Conservation (phyloP, 345 rosid genomes). For the Hevea brasiliensis region DNA sequence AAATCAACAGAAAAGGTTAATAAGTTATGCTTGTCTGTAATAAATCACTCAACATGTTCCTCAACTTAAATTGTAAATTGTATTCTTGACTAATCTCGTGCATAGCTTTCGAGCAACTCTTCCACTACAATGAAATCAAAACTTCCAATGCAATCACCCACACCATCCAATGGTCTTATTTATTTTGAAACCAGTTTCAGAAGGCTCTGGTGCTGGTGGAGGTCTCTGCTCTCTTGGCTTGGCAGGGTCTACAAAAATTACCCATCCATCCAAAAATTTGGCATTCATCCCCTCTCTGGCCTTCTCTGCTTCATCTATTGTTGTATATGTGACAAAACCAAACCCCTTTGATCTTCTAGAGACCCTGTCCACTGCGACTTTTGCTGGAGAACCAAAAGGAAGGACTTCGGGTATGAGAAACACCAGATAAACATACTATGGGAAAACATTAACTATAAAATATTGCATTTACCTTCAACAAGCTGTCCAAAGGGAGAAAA, state of each 20-base stretch:
- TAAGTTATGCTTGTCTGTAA: background rate
- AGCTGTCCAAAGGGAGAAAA: conserved; percentile 75
- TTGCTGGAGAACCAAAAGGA: conserved; percentile 44
- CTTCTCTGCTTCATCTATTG: conserved; percentile 83
- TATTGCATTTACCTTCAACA: conserved; percentile 49
- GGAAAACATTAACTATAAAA: background rate
- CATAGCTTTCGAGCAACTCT: background rate
- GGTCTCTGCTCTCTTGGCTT: conserved; percentile 63
- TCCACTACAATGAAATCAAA: background rate
- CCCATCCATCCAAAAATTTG: conserved; percentile 92
- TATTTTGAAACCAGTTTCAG: conserved; percentile 61
- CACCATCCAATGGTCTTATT: conserved; percentile 84
- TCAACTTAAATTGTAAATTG: background rate
- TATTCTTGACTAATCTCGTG: background rate
- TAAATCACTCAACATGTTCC: background rate
- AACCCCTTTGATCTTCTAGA: conserved; percentile 82
- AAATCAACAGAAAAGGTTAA: background rate
- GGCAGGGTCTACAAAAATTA: conserved; percentile 89
- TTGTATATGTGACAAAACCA: conserved; percentile 65
- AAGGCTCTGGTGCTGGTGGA: conserved; percentile 35
- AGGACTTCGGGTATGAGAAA: background rate
- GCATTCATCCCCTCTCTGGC: conserved; percentile 89
- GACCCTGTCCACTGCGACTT: conserved; percentile 60
- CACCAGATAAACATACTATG: background rate
- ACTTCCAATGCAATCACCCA: conserved; percentile 40